Evolutionary conservation across 441 rosid species (phyloP).

Genomic region (Daphne laureola): DNA sequence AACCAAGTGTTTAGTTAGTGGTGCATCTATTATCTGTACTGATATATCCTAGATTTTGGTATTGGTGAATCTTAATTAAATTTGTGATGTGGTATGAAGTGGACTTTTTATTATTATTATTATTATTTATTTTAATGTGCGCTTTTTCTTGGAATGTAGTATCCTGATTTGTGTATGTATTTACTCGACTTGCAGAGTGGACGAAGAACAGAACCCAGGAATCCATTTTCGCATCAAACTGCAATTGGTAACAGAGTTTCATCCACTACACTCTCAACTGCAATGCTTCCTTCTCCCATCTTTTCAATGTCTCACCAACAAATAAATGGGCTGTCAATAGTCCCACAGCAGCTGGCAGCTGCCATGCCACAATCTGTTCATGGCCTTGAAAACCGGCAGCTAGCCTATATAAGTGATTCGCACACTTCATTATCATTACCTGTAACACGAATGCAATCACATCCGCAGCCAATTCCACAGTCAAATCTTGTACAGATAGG

Average conservation of each 20-base stretch:
- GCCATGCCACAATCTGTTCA: constrained; percentile 23
- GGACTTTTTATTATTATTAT: too few relatives aligned
- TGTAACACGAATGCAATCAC: constrained; percentile 16
- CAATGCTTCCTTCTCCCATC: constrained; percentile 10
- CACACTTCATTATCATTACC: constrained; percentile 19
- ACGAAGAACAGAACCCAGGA: constrained; percentile 58
- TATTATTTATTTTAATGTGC: too few relatives aligned
- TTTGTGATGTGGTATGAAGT: too few relatives aligned
- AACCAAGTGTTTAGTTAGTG: too few relatives aligned
- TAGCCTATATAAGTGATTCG: constrained; percentile 11
- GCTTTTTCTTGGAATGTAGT: too few relatives aligned
- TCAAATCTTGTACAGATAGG: constrained; percentile 23
- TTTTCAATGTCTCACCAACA: constrained; percentile 28
- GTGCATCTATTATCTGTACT: too few relatives aligned
- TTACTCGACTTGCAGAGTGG: constrained; percentile 60
- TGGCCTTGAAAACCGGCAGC: constrained; percentile 22
- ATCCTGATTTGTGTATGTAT: neutral
- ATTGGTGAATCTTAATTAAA: too few relatives aligned
- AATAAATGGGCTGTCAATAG: constrained; percentile 20
- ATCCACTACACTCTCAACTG: constrained; percentile 15
- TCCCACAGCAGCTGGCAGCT: constrained; percentile 28
- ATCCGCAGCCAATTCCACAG: constrained; percentile 20
- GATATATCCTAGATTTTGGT: too few relatives aligned
- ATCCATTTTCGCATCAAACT: constrained; percentile 60
- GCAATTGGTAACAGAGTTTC: constrained; percentile 29